A percentile compares a stretch with the other conserved stretches of the same genome.
Conservation (phyloP, 345 rosid species). For the Citrus sp. region DNA sequence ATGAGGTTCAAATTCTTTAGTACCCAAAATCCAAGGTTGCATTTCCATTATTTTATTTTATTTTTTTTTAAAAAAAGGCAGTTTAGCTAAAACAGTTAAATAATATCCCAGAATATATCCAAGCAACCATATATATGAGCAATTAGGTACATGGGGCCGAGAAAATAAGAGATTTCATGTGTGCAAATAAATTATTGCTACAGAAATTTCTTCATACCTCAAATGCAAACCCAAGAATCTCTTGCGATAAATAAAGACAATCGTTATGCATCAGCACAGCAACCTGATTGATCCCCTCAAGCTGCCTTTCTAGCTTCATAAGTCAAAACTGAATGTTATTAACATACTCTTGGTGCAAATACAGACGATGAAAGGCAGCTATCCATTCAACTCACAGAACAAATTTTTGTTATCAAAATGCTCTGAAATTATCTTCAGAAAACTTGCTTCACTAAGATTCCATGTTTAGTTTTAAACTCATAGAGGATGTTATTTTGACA, state of each 20-base stretch:
- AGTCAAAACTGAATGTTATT: slow-evolving; percentile 32
- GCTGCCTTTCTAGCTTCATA: slow-evolving; percentile 94
- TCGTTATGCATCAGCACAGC: slow-evolving; percentile 94
- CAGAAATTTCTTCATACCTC: slow-evolving; percentile 50
- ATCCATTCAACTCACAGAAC: not conserved
- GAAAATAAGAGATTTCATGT: not conserved
- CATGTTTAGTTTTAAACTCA: not conserved
- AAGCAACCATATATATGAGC: not conserved
- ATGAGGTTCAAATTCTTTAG: slow-evolving; percentile 11
- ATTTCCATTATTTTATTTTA: not conserved
- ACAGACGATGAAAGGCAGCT: not conserved
- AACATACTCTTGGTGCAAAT: slow-evolving; percentile 7
- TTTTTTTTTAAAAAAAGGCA: not conserved
- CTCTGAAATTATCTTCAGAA: not conserved
- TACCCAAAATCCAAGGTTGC: not conserved
- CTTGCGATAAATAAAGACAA: slow-evolving; percentile 81
- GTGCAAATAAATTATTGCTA: not conserved
- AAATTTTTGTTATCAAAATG: not conserved
- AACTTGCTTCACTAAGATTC: not conserved
- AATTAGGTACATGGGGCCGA: not conserved
- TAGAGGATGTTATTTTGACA: not conserved
- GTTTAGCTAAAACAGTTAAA: slow-evolving; percentile 2
- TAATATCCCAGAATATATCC: not conserved
- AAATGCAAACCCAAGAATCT: slow-evolving; percentile 87
- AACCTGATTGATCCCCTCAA: slow-evolving; percentile 81